Conservation (phyloP, 305 asterid species). For the Lippia alba region DNA sequence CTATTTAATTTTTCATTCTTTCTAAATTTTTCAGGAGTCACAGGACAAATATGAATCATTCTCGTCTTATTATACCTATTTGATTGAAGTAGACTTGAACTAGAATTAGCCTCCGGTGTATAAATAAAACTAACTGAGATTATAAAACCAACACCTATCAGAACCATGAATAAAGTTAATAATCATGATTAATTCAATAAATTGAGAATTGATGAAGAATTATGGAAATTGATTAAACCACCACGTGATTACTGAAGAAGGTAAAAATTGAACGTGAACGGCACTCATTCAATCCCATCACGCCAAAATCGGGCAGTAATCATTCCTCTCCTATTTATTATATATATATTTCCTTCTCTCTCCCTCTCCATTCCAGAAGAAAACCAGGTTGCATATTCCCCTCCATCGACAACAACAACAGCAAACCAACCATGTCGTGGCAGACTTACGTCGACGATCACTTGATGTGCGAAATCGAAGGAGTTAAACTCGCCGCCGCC, state of each 20-base stretch:
- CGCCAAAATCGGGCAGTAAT: constrained; percentile 25
- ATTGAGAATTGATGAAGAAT: too few species aligned
- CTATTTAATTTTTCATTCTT: too few species aligned
- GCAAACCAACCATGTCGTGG: constrained; percentile 51
- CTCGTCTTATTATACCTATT: too few species aligned
- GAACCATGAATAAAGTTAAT: too few species aligned
- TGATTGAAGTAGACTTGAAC: too few species aligned
- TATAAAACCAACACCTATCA: too few species aligned
- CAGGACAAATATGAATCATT: too few species aligned
- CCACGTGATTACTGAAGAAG: background rate
- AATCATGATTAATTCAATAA: too few species aligned
- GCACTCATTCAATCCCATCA: constrained; percentile 28
- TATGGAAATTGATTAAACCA: too few species aligned
- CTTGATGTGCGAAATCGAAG: constrained; percentile 59
- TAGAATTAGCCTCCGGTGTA: too few species aligned
- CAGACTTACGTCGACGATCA: constrained; percentile 62
- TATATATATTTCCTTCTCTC: constrained; percentile 24
- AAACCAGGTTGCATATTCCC: background rate
- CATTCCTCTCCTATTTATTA: background rate
- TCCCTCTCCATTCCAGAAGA: background rate
- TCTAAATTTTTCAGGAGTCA: too few species aligned
- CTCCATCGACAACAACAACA: background rate
- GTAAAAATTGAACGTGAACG: constrained; percentile 27
- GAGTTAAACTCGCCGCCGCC: constrained; percentile 49
- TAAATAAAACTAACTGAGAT: too few species aligned